Conservation (phyloP, 202 grass and related monocot genomes). For the Zizania palustris region DNA sequence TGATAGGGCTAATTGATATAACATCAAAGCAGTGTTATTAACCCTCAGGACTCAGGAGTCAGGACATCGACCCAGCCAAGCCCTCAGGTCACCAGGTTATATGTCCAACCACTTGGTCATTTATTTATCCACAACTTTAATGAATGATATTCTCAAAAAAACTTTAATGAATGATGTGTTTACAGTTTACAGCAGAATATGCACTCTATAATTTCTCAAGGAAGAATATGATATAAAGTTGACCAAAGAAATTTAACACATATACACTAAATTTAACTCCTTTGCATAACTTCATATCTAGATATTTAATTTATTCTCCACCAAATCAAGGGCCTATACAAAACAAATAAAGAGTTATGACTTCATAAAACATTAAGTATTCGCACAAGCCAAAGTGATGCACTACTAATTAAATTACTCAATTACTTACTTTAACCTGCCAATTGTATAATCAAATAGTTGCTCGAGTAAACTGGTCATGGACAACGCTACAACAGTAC, state of each 20-base stretch:
- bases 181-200: background rate
- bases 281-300: slow-evolving; percentile 22
- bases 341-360: background rate
- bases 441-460: background rate
- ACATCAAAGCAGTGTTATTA: background rate
- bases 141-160: background rate
- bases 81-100: too few relatives aligned
- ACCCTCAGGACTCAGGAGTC: too few relatives aligned
- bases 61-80: too few relatives aligned
- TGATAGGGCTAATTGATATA: slow-evolving; percentile 25
- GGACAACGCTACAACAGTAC: background rate
- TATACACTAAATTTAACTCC: slow-evolving; percentile 12
- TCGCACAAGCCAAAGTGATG: background rate
- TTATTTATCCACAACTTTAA: background rate
- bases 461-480: background rate
- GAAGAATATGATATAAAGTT: slow-evolving; percentile 17
- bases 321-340: slow-evolving; percentile 10
- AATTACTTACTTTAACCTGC: background rate
- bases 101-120: too few relatives aligned
- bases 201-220: background rate
- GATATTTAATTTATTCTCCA: background rate
- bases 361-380: background rate
- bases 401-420: background rate
- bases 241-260: slow-evolving; percentile 30
- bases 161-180: background rate